A percentile compares a stretch with the other conserved stretches of the same genome.
Evolutionary conservation across 2,329 filamentous ascomycete genomes (phyloP).

Genomic region (Lecanicillium sp.): DNA sequence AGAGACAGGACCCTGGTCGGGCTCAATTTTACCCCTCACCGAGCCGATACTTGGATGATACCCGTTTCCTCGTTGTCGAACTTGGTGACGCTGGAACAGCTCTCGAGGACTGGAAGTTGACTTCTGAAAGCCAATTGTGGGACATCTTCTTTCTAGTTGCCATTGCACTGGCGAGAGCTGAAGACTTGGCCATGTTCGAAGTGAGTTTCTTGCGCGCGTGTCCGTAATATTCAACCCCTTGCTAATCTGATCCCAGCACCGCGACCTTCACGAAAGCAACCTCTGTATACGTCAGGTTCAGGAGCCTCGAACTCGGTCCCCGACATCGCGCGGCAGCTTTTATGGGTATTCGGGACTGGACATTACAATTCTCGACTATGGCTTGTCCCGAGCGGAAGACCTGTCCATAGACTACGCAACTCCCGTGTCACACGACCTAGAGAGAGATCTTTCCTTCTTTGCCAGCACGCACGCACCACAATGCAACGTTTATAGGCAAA

Average conservation of each 20-base stretch:
- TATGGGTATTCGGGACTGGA: conserved; percentile 50
- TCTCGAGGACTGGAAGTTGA: conserved; percentile 49
- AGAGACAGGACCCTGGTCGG: conserved; percentile 45
- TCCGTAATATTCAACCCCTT: not conserved
- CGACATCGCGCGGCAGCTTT: conserved; percentile 31
- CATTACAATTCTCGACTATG: conserved; percentile 58
- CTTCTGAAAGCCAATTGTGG: conserved; percentile 45
- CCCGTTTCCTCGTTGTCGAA: conserved; percentile 53
- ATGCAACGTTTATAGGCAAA: conserved; percentile 53
- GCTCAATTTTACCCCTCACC: conserved; percentile 56
- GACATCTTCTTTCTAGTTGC: conserved; percentile 54
- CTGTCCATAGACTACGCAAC: conserved; percentile 23
- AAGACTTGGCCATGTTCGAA: conserved; percentile 51
- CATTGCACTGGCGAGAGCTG: conserved; percentile 51
- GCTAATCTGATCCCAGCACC: conserved; percentile 36
- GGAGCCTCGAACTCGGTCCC: conserved; percentile 21
- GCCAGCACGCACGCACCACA: conserved; percentile 51
- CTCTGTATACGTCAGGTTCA: conserved; percentile 44
- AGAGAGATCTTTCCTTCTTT: conserved; percentile 51
- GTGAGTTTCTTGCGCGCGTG: conserved; percentile 23
- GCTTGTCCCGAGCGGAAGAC: conserved; percentile 50
- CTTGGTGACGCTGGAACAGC: conserved; percentile 54
- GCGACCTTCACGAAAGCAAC: conserved; percentile 59
- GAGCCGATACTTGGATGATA: conserved; percentile 48
- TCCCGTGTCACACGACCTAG: conserved; percentile 48